phyloP scores from a whole-genome alignment of 2,329 filamentous ascomycete species.

The Leptographium lundbergii region DNA sequence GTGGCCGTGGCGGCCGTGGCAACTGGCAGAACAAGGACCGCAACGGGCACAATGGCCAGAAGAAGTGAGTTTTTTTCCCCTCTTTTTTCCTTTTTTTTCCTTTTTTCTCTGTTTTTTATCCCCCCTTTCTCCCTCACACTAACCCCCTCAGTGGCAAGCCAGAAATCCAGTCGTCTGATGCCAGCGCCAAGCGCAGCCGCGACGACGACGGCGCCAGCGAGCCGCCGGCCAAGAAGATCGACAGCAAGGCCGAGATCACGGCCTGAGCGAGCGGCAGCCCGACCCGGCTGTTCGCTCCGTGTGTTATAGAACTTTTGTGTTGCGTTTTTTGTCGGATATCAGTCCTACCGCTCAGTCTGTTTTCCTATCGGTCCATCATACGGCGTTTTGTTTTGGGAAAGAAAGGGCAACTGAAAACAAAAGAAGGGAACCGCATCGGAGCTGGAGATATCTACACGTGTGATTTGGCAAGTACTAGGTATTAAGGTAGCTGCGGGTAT shows the following conservation, averaged over 20 bases:
- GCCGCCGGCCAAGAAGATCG: conserved; percentile 49
- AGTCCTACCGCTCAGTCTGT: not conserved
- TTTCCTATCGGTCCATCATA: not conserved
- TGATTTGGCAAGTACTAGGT: too few species aligned
- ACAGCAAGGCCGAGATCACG: conserved; percentile 30
- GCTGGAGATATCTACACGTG: not conserved
- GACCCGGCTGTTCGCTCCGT: too few species aligned
- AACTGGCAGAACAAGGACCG: conserved; percentile 18
- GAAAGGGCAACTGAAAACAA: not conserved
- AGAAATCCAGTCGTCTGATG: conserved; percentile 30
- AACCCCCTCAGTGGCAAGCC: conserved; percentile 22
- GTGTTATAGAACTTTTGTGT: not conserved
- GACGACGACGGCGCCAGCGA: conserved; percentile 32
- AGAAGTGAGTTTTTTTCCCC: not conserved
- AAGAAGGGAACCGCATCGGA: not conserved
- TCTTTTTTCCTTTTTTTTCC: not conserved
- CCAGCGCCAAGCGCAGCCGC: conserved; percentile 41
- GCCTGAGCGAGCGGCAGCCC: not conserved
- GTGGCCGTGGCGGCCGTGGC: conserved; percentile 19
- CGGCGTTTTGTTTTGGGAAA: conserved; percentile 2
- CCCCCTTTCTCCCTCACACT: not conserved
- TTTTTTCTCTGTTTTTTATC: not conserved
- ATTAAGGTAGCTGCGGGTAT: too few species aligned
- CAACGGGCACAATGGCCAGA: not conserved
- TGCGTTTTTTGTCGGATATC: too few species aligned